Conservation (phyloP, 257 asterid species). For the Ilex asprella region DNA sequence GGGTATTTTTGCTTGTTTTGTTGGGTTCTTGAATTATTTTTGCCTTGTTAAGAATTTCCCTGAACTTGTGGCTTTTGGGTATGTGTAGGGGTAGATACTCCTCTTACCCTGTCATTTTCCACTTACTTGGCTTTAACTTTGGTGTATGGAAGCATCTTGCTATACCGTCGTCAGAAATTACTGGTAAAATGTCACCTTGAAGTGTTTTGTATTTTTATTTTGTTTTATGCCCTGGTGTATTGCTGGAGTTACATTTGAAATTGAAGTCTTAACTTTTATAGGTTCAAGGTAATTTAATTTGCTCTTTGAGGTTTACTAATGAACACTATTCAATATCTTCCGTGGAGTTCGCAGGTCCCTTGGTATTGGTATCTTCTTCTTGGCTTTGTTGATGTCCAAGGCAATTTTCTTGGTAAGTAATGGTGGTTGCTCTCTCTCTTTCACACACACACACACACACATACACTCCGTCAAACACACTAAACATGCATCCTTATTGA, state of each 20-base stretch:
- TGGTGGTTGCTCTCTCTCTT: not conserved
- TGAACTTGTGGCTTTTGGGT: not conserved
- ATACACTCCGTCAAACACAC: not conserved
- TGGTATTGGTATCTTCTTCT: slow-evolving; percentile 72
- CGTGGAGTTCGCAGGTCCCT: slow-evolving; percentile 42
- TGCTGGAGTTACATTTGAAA: too few relatives aligned
- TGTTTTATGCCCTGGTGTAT: not conserved
- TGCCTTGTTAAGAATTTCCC: not conserved
- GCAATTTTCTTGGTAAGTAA: slow-evolving; percentile 57
- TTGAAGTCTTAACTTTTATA: too few relatives aligned
- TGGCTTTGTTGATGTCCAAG: slow-evolving; percentile 63
- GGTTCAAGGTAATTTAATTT: not conserved
- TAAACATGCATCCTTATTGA: not conserved
- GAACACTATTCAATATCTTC: too few relatives aligned
- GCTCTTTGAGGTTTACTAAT: not conserved
- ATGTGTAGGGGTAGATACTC: slow-evolving; percentile 53
- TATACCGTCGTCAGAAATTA: slow-evolving; percentile 50
- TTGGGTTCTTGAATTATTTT: not conserved
- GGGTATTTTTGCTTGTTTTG: slow-evolving; percentile 3
- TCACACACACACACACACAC: not conserved
- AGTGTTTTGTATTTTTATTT: not conserved
- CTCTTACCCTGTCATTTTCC: slow-evolving; percentile 57
- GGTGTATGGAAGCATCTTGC: slow-evolving; percentile 57
- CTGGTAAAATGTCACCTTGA: slow-evolving; percentile 25
- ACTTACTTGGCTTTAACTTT: slow-evolving; percentile 45